Evolutionary conservation across 805 yeast species (phyloP), one percentile per base, ranked within the genome.

Genomic region (Candida maesae): DNA sequence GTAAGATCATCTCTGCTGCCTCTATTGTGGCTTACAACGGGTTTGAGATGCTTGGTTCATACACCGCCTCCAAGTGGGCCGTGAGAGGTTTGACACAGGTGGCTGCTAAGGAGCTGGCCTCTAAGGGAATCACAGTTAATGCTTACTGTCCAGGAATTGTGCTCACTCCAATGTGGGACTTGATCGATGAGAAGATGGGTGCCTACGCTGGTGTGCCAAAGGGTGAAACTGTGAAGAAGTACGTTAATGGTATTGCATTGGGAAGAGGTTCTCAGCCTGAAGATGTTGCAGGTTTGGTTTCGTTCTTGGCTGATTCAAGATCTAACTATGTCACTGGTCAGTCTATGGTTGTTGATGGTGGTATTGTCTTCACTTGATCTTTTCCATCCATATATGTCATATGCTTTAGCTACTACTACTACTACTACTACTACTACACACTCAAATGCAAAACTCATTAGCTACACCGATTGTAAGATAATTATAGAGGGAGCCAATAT

Each of bases 341-440:
- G 13, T 28, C 31, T 18, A 28, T 28, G 31, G 31, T 28, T 28
- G 31, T 28, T 28, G 31, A 28, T 15, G 31, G 31, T 28, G 31
- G 31, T 28, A 28, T 28, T 28, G 31, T 28, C 18, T 28, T 28
- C 31, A 28, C 31, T 28, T 28, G 31, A 28, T 28, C 9, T 6
- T 28, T 9, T 26, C 14, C 10, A 10, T 21, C 24, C 10, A 21
- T n/a, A n/a, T n/a, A n/a, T n/a, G n/a, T n/a, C n/a, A n/a, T n/a
- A n/a, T n/a, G n/a, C n/a, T n/a, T n/a, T n/a, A n/a, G n/a, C n/a
- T n/a, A n/a, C n/a, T n/a, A n/a, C n/a, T n/a, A n/a, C n/a, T n/a
- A n/a, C n/a, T n/a, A n/a, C n/a, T n/a, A n/a, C n/a, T n/a, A n/a
- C n/a, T n/a, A n/a, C n/a, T n/a, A n/a, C n/a, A n/a, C n/a, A n/a